Base-by-base conservation (phyloP, 2,329 filamentous ascomycete species). In the Lachnellula hyalina region DNA sequence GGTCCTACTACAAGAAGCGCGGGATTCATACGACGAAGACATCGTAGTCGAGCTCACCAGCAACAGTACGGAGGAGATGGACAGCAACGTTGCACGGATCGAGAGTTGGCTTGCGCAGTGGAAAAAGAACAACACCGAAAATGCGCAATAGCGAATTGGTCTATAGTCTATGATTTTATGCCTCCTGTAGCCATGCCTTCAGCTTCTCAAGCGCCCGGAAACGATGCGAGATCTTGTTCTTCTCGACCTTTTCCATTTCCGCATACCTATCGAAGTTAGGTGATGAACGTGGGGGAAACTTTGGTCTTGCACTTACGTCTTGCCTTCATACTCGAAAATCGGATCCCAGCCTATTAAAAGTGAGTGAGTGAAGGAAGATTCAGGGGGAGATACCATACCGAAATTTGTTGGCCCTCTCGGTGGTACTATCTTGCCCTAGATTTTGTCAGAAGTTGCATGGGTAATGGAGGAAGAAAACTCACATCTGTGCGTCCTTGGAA, bases 161-260 rank as follows among this genome's bases (percentile, higher is more conserved):
- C 52, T 58, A 59, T 49, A 51, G 46, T 21, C 36, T 58, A 28
- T 12, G 28, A 58, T n/a, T 53, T 53, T 49, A 64, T 35, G 56
- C 51, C 49, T 68, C 61, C 55, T 66, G 52, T 17, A 96, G 80
- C 90, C 93, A 97, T 36, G 77, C 78, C 68, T 90, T 89, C 60
- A 99, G 78, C 74, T 96, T 96, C 61, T 84, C 80, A 51, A 99
- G 75, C n/a, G 94, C 94, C 67, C 86, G 89, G 61, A 82, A 86
- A 44, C 94, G 87, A 74, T 99, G 94, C 25, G 92, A 96, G 67
- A 99, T 90, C 68, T 85, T 83, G 75, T 97, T 99, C 84, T 95
- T 95, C 69, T 85, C 83, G 9, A 71, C 74, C 72, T 88, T 92
- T 50, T 90, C 87, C 94, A 99, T 99, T 75, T 99, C 94, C 28